Evolutionary conservation across 352 stramenopile species (phyloP), one percentile per base, ranked within the genome.

Genomic region (Phytophthora cryptogea): DNA sequence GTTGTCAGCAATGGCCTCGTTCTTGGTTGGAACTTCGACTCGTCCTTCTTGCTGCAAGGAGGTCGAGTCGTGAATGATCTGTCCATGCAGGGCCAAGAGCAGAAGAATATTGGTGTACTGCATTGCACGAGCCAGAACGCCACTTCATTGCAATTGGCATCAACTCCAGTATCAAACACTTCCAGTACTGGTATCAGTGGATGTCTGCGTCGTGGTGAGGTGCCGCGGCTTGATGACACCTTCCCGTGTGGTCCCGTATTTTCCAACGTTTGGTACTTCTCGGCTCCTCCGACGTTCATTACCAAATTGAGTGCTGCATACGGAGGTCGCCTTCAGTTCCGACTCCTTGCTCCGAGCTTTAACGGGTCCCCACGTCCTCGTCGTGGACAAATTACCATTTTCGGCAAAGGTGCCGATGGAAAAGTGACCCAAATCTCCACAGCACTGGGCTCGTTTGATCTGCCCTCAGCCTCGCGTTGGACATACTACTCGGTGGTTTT

Each of bases 211-310:
- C 16, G 32, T 7, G 77, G 78, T 0, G 48, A 71, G 1, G 8
- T 85, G 16, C 76, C 83, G 17, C 79, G 71, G 44, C 35, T 89
- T 5, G 32, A 72, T 3, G 63, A 72, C 1, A 36, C 56, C 0
- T 90, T 90, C 41, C 83, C 83, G 3, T 92, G 83, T 28, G 83
- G 77, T 1, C 76, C 59, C 0, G 80, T 92, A 16, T 88, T 90
- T 59, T 32, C 72, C 17, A 89, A 89, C 42, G 51, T 92, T 27
- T 92, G 83, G 80, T 68, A 89, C 20, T 92, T 90, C 40, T 63
- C 65, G 6, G 83, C 83, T 0, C 68, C 80, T 2, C 27, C 4
- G 0, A 26, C 51, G 7, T 70, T 90, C 27, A 57, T 75, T 5
- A 13, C 47, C 5, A 37, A 71, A 13, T 37, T 92, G 13, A 54